Percentiles rank a stretch among this genome's conserved stretches.
These are phyloP conservation scores for Chrysosporium keratinophilum DNA, from an alignment of 2,329 filamentous ascomycete species.

Conservation along the genomic window DNA sequence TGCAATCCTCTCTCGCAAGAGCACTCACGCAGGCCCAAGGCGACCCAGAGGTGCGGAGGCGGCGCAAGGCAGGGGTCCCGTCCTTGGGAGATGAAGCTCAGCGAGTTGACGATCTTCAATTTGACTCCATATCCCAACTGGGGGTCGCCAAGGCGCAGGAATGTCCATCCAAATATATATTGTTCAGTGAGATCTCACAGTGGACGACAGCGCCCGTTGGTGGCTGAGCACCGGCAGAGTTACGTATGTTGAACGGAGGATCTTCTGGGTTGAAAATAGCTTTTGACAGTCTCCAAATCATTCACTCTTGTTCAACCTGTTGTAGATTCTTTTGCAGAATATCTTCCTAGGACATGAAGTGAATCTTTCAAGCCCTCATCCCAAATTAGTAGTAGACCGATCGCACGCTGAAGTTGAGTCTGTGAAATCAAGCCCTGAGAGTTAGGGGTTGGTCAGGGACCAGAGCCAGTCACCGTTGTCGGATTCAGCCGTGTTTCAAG, in stretches of 20 bases:
- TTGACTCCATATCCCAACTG: background rate
- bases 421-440: too few relatives aligned
- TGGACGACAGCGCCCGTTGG: background rate
- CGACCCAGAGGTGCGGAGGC: background rate
- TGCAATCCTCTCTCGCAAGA: background rate
- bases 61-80: background rate
- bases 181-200: background rate
- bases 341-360: too few relatives aligned
- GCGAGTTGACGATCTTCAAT: background rate
- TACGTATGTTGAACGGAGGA: background rate
- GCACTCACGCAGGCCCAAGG: background rate
- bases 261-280: background rate
- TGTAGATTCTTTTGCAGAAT: too few relatives aligned
- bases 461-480: slow-evolving; percentile 3
- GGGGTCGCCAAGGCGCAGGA: background rate
- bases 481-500: slow-evolving; percentile 11
- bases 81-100: background rate
- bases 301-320: too few relatives aligned
- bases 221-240: slow-evolving; percentile 5
- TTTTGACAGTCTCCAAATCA: too few relatives aligned
- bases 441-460: background rate
- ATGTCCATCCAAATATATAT: background rate
- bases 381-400: too few relatives aligned
- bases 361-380: too few relatives aligned
- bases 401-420: too few relatives aligned